Conservation (phyloP, 2,329 filamentous ascomycete species). For the Colletotrichum karsti region DNA sequence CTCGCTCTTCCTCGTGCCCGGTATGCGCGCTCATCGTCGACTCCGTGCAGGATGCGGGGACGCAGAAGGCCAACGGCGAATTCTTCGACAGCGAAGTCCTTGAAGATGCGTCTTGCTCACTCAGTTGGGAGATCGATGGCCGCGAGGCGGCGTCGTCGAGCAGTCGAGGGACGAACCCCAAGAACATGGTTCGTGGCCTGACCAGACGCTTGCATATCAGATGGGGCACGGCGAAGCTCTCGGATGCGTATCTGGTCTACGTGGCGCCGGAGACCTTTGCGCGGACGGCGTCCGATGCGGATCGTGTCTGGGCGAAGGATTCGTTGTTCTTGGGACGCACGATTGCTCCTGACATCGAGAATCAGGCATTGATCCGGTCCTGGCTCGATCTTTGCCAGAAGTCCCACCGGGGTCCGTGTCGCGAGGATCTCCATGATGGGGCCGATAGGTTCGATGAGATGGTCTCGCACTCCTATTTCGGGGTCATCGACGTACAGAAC, state of each 20-base stretch:
- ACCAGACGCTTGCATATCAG: slow-evolving; percentile 9
- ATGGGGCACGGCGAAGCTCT: background rate
- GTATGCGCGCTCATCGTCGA: slow-evolving; percentile 9
- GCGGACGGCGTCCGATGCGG: background rate
- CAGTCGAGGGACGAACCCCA: background rate
- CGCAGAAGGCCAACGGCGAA: background rate
- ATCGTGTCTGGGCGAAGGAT: slow-evolving; percentile 11
- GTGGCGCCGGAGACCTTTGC: background rate
- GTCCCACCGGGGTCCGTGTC: background rate
- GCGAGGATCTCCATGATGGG: background rate
- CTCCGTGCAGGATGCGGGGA: slow-evolving; percentile 1
- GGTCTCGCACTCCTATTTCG: slow-evolving; percentile 13
- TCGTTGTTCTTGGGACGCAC: slow-evolving; percentile 7
- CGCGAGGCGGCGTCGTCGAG: background rate
- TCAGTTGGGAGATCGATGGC: slow-evolving; percentile 18
- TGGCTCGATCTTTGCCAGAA: slow-evolving; percentile 17
- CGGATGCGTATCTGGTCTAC: background rate
- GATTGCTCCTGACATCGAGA: slow-evolving; percentile 1
- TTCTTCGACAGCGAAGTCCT: too few relatives aligned
- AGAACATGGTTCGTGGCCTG: slow-evolving; percentile 2
- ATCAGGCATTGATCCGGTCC: slow-evolving; percentile 6
- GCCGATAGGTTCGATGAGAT: background rate
- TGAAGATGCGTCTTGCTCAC: background rate
- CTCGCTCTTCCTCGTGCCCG: background rate
- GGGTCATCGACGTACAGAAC: slow-evolving; percentile 19